Evolutionary conservation across 2,329 filamentous ascomycete genomes (phyloP).

Genomic region (Xylaria sp.): DNA sequence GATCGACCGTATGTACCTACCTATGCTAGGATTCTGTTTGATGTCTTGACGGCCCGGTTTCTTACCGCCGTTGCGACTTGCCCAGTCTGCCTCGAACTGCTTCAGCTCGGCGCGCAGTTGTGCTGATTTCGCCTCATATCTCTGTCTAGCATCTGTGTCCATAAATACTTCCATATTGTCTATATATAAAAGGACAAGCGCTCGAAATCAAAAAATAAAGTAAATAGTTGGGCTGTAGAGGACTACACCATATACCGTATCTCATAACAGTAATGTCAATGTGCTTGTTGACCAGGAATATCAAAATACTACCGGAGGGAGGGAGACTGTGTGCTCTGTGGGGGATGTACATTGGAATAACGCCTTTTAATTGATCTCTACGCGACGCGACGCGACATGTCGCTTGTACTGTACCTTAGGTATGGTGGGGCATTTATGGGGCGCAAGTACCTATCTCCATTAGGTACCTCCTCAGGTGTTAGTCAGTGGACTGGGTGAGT

Average conservation of each 20-base stretch:
- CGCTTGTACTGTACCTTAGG: background rate
- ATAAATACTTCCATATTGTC: constrained; percentile 50
- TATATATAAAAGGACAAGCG: constrained; percentile 29
- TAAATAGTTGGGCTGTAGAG: constrained; percentile 16
- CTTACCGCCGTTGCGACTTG: constrained; percentile 68
- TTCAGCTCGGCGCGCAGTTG: constrained; percentile 77
- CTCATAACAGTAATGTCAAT: constrained; percentile 17
- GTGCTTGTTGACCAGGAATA: background rate
- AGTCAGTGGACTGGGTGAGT: too few relatives aligned
- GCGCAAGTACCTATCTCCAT: background rate
- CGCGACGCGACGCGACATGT: constrained; percentile 22
- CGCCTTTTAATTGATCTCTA: constrained; percentile 6
- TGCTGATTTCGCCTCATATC: constrained; percentile 63
- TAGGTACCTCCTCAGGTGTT: too few relatives aligned
- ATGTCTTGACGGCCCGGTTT: constrained; percentile 82
- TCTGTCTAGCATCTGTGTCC: constrained; percentile 58
- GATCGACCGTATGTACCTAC: constrained; percentile 55
- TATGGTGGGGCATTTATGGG: constrained; percentile 3
- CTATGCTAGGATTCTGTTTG: constrained; percentile 76
- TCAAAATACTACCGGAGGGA: background rate
- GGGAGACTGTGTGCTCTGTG: background rate
- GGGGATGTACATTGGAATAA: constrained; percentile 11
- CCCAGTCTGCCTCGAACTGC: constrained; percentile 77
- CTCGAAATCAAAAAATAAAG: constrained; percentile 17
- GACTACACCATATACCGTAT: constrained; percentile 14